Evolutionary conservation across 106 monocot genomes (phyloP).

Genomic region (Cymbidium sinense): DNA sequence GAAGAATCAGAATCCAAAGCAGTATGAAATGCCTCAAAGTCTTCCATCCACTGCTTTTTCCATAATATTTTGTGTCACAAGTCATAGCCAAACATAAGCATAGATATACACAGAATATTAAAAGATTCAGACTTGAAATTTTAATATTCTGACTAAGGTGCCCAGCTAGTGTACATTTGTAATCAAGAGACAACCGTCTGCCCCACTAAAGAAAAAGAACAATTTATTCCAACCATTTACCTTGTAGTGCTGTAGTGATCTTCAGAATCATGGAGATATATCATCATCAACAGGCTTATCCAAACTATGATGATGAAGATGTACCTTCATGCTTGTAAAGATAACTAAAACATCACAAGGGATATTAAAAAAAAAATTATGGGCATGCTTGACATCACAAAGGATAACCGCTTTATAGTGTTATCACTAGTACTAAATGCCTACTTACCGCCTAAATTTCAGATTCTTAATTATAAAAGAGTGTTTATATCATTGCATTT

Average conservation of each 20-base stretch:
- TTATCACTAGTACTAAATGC: background rate
- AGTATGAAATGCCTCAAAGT: constrained; percentile 85
- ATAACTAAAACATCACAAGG: background rate
- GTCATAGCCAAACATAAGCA: background rate
- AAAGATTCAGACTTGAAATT: background rate
- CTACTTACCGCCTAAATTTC: background rate
- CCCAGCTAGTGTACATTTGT: background rate
- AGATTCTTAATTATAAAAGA: background rate
- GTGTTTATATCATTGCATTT: background rate
- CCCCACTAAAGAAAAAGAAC: background rate
- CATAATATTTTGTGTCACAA: background rate
- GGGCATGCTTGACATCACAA: background rate
- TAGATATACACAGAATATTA: background rate
- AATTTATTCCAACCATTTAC: background rate
- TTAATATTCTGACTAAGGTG: background rate
- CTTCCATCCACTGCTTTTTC: constrained; percentile 87
- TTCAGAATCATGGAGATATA: background rate
- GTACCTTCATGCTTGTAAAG: background rate
- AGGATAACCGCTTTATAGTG: background rate
- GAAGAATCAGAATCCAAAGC: constrained; percentile 72
- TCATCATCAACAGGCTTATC: background rate
- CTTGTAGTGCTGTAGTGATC: background rate
- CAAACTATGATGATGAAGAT: background rate
- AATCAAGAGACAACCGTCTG: background rate
- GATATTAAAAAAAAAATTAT: background rate